These are phyloP conservation scores for Nakaseomyces delphensis DNA, from an alignment of 1,139 yeast species.

Conservation along the genomic window DNA sequence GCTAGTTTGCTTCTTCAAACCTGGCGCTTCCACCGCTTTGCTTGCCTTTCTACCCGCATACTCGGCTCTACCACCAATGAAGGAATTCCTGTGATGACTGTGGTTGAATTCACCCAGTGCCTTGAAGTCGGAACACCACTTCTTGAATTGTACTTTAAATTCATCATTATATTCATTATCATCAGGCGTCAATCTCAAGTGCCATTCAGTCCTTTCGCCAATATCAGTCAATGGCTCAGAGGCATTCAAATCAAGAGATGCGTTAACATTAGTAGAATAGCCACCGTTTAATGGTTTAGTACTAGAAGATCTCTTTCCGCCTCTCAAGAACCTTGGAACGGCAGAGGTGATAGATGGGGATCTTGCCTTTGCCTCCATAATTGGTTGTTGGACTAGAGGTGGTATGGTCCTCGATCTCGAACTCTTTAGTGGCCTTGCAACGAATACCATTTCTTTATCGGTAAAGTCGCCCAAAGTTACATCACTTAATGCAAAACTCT, in stretches of 20 bases:
- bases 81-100: constrained; percentile 9
- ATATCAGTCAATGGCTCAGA: constrained; percentile 2
- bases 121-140: constrained; percentile 16
- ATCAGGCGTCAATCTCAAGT: not conserved
- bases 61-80: constrained; percentile 7
- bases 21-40: not conserved
- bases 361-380: not conserved
- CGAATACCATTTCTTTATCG: constrained; percentile 4
- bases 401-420: not conserved
- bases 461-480: not conserved
- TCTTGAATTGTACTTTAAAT: constrained; percentile 7
- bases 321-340: constrained; percentile 7
- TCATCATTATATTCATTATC: constrained; percentile 9
- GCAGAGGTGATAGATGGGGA: constrained; percentile 3
- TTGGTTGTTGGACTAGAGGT: not conserved
- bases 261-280: constrained; percentile 1
- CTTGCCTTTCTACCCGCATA: constrained; percentile 1
- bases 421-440: constrained; percentile 3
- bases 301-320: constrained; percentile 1
- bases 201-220: constrained; percentile 4
- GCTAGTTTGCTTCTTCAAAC: not conserved
- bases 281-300: not conserved
- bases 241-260: not conserved
- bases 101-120: constrained; percentile 8
- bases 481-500: constrained; percentile 5